phyloP scores from a whole-genome alignment of 331 rosid genomes.

The Rosa hybrid region DNA sequence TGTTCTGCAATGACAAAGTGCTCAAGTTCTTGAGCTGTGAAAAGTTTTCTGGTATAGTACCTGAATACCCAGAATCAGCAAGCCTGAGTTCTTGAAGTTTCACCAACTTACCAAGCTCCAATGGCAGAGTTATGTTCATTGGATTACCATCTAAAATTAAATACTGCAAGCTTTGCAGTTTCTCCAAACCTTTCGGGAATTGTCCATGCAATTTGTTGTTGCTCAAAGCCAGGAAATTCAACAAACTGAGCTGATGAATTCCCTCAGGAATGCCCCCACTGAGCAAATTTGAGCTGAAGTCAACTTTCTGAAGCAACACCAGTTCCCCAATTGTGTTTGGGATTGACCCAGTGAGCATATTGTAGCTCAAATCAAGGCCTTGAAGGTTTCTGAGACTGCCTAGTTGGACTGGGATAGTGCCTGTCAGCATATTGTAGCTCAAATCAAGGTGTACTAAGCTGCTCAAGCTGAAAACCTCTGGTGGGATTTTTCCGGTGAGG shows the following conservation, averaged over 20 bases:
- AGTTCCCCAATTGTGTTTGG: conserved; percentile 43
- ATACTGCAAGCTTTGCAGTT: conserved; percentile 50
- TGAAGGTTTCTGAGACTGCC: conserved; percentile 46
- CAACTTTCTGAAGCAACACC: conserved; percentile 52
- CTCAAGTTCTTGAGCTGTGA: conserved; percentile 41
- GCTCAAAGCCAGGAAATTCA: conserved; percentile 50
- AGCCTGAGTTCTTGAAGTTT: conserved; percentile 56
- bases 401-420: conserved; percentile 34
- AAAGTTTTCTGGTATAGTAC: conserved; percentile 44
- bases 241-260: conserved; percentile 28
- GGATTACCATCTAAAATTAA: conserved; percentile 58
- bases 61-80: conserved; percentile 47
- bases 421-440: conserved; percentile 53
- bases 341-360: conserved; percentile 41
- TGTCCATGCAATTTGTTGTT: conserved; percentile 39
- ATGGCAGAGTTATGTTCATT: conserved; percentile 38
- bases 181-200: conserved; percentile 41
- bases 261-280: conserved; percentile 38
- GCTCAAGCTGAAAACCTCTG: conserved; percentile 29
- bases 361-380: conserved; percentile 57
- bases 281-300: conserved; percentile 55
- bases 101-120: conserved; percentile 39
- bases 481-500: conserved; percentile 38
- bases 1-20: conserved; percentile 55
- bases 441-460: conserved; percentile 52